Base-by-base conservation (phyloP, 2,329 filamentous ascomycete genomes). In the Setomelanomma holmii region DNA sequence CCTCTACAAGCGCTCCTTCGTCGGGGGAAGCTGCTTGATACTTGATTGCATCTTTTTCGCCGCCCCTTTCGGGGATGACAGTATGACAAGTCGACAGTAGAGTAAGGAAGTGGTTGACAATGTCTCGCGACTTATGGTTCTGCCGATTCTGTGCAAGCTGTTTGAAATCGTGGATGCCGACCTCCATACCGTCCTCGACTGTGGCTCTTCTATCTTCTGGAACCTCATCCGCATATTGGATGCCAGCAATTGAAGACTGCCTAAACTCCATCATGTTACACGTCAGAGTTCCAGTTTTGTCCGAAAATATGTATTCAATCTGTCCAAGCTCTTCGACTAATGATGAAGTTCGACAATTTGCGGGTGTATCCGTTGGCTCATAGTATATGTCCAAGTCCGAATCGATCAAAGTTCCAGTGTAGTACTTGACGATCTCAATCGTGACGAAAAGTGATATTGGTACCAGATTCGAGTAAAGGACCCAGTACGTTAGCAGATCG, bases 211-310 rank as follows among this genome's bases (percentile, higher is more conserved):
- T 86, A 71, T 99, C 95, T 75, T 99, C 95, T 0, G 95, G 89
- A 1, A 98, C 87, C 38, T 93, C 91, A 47, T 95, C 92, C 11
- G 91, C 89, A 70, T 99, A 99, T 76, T 96, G 93, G 46, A 98
- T 88, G 21, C 95, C 95, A 21, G 86, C 91, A 69, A 99, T 98
- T 0, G 90, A 89, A 68, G 90, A 96, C 75, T 98, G 92, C 72
- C 92, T 92, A 75, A 98, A 99, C 75, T 98, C 93, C 95, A 99
- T 98, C 83, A 91, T 88, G 71, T 98, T 98, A 78, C 93, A 96
- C n/a, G 93, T 98, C 67, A 98, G 80, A 4, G 93, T 98, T 38
- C 93, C 93, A 1, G 93, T 98, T 80, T 98, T 98, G 80, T 98
- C 93, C 0, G 92, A 97, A 74, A 99, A 99, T 59, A 99, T 95